Evolutionary conservation across 2,329 filamentous ascomycete species (phyloP), one percentile per base, ranked within the genome.

Genomic region (Scopulariopsis brevicaulis): DNA sequence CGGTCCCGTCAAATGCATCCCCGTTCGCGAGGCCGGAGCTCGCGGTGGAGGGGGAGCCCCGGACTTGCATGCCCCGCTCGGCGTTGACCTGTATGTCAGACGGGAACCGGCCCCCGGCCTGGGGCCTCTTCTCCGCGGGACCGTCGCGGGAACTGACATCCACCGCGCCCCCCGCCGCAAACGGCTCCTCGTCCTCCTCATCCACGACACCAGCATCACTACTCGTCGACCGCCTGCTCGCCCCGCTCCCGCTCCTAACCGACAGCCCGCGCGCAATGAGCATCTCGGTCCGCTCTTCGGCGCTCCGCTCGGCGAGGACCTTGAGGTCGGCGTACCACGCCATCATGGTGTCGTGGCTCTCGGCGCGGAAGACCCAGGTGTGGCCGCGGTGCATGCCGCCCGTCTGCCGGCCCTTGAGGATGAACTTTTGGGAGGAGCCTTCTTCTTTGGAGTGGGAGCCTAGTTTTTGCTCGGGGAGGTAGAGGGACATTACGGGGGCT

Each of bases 271-370:
- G 84, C 51, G 89, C 85, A 48, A 96, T 90, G 68, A 94, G 96
- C 4, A 56, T 22, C 32, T 89, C 89, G 69, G 84, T 89, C 48
- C 92, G 87, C 67, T 96, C 92, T 70, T 95, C 90, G 32, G 90
- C 88, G 25, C 87, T 88, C 72, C 89, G 92, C 58, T 96, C 91
- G 5, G 90, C 96, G 61, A 99, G 77, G 50, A 82, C 84, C 70
- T 93, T 91, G 69, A 99, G 93, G 66, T 96, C 93, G 57, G 94
- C 87, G 69, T 91, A 97, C 83, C 94, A 99, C 53, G 91, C 90
- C 77, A 96, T 85, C 93, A 97, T 96, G 15, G 92, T 96, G 64
- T 97, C 93, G 70, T 96, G 78, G 63, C 81, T 85, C 65, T 87
- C 84, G 56, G 83, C 84, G 53, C 85, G 81, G 72, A 88, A 87